Base-by-base conservation (phyloP, 352 stramenopile genomes). In the Phytophthora tentaculata region DNA sequence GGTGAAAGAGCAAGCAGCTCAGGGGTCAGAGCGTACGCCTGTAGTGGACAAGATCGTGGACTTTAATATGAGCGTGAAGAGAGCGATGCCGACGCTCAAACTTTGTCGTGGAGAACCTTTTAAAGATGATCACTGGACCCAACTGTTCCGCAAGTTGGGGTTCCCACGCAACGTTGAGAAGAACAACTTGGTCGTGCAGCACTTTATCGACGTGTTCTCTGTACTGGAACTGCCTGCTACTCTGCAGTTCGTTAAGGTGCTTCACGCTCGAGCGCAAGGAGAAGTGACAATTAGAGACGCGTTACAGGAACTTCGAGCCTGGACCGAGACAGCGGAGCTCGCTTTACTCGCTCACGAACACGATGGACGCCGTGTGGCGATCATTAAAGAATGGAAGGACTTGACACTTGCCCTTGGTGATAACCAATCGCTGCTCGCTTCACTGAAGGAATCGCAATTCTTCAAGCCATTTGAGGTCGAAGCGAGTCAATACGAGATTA, bases 381-480 rank as follows among this genome's bases (percentile, higher is more conserved):
- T 99, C 60, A 98, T 99, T 74, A 97, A 97, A 52, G 95, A 98
- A 69, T 99, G 96, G 94, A 98, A 98, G 52, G 94, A 98, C 41
- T 74, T 98, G 19, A 96, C 95, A n/a, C 80, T 98, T 6, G 92
- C 95, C 19, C 69, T 99, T 2, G 96, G 94, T 0, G 96, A 99
- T 74, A 98, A 99, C 66, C 96, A 99, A 69, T 97, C 85, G 16
- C 78, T 99, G 13, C 70, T 99, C 5, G 89, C 87, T 1, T 98
- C 94, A 23, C 80, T 99, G 4, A 98, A 98, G 53, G 96, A 98
- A 61, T 98, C 92, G 19, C 92, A 96, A 47, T 98, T 98, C 74
- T 98, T 98, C 79, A 98, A 97, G 49, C 80, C 92, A 4, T 99
- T 99, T 66, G 91, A 96, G 59, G 89, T 97, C 53, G 83, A 97